Conservation (phyloP, 2,329 filamentous ascomycete genomes). For the Fusarium graminum region DNA sequence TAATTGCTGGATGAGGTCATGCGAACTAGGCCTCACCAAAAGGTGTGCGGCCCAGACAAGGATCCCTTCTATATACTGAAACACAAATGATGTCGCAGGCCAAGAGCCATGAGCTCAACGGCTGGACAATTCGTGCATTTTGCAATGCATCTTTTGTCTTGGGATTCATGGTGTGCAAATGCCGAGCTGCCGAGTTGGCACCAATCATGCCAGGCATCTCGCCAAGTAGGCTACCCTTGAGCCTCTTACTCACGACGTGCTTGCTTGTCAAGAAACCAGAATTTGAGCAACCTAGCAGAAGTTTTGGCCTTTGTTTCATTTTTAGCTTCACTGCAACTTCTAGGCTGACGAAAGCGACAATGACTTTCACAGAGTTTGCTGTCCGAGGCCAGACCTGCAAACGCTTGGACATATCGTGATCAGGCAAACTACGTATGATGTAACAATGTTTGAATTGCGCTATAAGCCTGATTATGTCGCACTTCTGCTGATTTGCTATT, state of each 20-base stretch:
- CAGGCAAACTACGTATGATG: conserved; percentile 5
- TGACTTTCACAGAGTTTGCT: conserved; percentile 12
- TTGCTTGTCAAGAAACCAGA: conserved; percentile 2
- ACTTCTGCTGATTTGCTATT: background rate
- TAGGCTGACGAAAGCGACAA: conserved; percentile 22
- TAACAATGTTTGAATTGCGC: background rate
- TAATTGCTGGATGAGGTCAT: conserved; percentile 46
- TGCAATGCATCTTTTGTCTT: conserved; percentile 2
- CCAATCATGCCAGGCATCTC: conserved; percentile 18
- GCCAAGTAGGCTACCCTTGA: conserved; percentile 34
- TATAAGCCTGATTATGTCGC: background rate
- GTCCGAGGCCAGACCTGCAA: conserved; percentile 1
- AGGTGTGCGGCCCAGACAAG: conserved; percentile 28
- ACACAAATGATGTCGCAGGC: conserved; percentile 43
- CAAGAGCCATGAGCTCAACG: conserved; percentile 10
- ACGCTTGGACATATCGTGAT: conserved; percentile 3
- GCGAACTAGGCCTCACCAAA: conserved; percentile 33
- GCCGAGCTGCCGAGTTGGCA: conserved; percentile 15
- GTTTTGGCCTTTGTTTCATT: background rate
- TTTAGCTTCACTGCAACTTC: background rate
- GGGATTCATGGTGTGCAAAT: conserved; percentile 9
- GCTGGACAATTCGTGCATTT: conserved; percentile 27
- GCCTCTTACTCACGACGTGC: conserved; percentile 23
- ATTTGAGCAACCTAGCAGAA: background rate
- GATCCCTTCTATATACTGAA: conserved; percentile 33